phyloP scores from a whole-genome alignment of 1,139 yeast genomes.

The Scheffersomyces quercinus region DNA sequence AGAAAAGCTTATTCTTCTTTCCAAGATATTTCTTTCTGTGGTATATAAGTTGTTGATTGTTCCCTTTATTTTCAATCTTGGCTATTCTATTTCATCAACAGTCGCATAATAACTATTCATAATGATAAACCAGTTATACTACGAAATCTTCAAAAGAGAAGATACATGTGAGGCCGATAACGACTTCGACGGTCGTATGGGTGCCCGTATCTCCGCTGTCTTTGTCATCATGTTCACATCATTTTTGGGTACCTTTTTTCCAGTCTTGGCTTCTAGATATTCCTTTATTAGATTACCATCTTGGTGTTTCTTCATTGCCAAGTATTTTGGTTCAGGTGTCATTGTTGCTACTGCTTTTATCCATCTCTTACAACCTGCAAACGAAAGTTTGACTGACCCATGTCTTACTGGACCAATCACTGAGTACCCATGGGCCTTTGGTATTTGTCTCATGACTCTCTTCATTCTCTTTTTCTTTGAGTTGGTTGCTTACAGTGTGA shows the following conservation, averaged over 20 bases:
- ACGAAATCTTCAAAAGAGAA: conserved; percentile 17
- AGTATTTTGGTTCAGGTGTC: conserved; percentile 36
- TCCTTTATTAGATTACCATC: conserved; percentile 55
- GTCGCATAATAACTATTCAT: neutral
- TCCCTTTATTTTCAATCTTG: no score
- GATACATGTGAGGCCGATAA: conserved; percentile 37
- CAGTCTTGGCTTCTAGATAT: conserved; percentile 56
- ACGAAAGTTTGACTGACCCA: conserved; percentile 48
- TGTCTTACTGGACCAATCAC: conserved; percentile 60
- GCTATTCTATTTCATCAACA: no score
- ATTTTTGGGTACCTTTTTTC: conserved; percentile 59
- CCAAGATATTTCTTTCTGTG: no score
- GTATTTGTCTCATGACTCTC: conserved; percentile 56
- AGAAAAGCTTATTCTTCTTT: no score
- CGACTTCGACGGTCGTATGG: conserved; percentile 45
- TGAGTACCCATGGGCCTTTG: conserved; percentile 65
- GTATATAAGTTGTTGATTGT: no score
- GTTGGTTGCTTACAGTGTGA: conserved; percentile 52
- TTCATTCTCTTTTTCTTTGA: conserved; percentile 57
- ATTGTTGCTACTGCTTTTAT: conserved; percentile 58
- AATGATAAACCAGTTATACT: conserved; percentile 4
- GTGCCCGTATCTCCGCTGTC: conserved; percentile 72
- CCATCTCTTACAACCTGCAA: conserved; percentile 81
- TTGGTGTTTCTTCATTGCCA: conserved; percentile 49
- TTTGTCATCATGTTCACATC: conserved; percentile 67